Base-by-base conservation (phyloP, 179 eudicot genomes). In the Patellifolia procumbens region DNA sequence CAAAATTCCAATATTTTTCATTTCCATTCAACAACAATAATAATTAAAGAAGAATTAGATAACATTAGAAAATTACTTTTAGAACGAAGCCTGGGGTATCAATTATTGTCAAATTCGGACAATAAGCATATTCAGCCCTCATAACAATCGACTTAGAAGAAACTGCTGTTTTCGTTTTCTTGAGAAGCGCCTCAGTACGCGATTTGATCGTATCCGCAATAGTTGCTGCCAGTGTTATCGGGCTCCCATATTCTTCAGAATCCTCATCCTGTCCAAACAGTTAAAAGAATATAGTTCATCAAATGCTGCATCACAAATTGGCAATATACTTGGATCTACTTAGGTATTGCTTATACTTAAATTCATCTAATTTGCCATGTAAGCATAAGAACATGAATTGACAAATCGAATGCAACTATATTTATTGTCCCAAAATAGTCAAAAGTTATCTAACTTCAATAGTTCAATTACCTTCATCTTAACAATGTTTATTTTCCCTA, bases 81-180 rank as follows among this genome's bases (percentile, higher is more conserved):
- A 96, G 92, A 83, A 96, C 92, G 80, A 96, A 96, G 12, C 99
- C 99, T 1, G 99, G 99, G 15, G 99, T 96, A 71, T 96, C 99
- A 70, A 96, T 93, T 52, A 96, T 91, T 34, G 97, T 96, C 69
- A 96, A 95, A 84, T 96, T 96, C 37, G 99, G 99, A 76, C 97
- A 93, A 68, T 91, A 90, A 35, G 99, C 98, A 83, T 93, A 96
- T 86, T 96, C 99, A 73, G 96, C 98, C 88, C 99, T 85, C 94
- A 96, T 91, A 43, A 96, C 92, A 79, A 96, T 93, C 5, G 99
- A 97, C 89, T 89, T 90, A 37, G 99, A 72, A 68, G 99, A 93
- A 65, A 96, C 99, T 55, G 98, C 94, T 63, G 90, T 66, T 77
- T 77, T 87, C 28, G 92, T 86, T 81, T 81, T 88, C 85, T 85